Base-by-base conservation (phyloP, 352 stramenopile species). In the Pythium plurisporium region DNA sequence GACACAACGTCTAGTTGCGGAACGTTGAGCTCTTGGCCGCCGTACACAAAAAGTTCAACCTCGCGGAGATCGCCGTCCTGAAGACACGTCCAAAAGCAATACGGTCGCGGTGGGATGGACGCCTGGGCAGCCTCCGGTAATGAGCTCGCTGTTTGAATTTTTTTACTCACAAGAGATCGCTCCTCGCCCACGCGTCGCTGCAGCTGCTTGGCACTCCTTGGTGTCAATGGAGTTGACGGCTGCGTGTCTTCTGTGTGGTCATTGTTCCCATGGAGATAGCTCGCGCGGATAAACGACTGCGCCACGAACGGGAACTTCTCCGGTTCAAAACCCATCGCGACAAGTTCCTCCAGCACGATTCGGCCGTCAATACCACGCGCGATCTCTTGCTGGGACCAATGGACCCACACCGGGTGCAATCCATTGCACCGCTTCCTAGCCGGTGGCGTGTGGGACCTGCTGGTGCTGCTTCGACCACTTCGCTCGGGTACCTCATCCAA, bases 351-450 rank as follows among this genome's bases (percentile, higher is more conserved):
- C 23, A 91, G 61, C 3, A 89, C 72, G n/a, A 83, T 46, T 29
- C 62, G 67, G 3, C 81, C 78, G 36, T 80, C 62, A 38, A 91
- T 91, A 10, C 78, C 81, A 27, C 79, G 67, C 29, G 64, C 49
- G 25, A 88, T 51, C 48, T 89, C 76, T 40, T 84, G 71, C 20
- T 87, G 76, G 11, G 72, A 73, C 81, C 78, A 91, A 52, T 82
- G 73, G 41, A 70, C 72, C 81, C 81, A 91, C 53, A 76, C 63
- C 0, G 81, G 76, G 19, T 88, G 68, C 7, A 91, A 57, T 2
- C 60, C 55, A 4, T 73, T 65, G 8, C 69, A 38, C 8, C 55
- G 48, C 20, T 55, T 53, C 14, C 26, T 41, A 11, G 27, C 7
- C 20, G n/a, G 25, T 33, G 25, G 33, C 10, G 19, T 41, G n/a